These are phyloP conservation scores for Stentor roeselii DNA, from an alignment of 73 alveolate species.

Conservation along the genomic window DNA sequence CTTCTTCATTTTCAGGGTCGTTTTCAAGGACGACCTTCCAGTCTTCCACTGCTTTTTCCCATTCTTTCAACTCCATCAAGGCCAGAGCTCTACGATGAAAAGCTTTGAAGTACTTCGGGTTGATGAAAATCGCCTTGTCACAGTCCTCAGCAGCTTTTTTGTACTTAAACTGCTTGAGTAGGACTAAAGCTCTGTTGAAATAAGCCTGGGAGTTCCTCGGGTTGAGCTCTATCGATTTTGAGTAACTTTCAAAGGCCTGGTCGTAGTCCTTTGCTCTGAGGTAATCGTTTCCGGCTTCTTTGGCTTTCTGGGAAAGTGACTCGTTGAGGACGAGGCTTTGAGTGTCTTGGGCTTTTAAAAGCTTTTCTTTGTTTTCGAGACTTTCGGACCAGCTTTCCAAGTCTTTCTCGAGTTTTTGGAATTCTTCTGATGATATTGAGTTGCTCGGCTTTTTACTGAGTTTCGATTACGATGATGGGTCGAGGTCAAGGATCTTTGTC, in stretches of 20 bases:
- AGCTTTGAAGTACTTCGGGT: slow-evolving; percentile 44
- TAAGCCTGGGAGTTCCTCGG: slow-evolving; percentile 27
- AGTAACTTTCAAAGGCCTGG: slow-evolving; percentile 65
- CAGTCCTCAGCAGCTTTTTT: slow-evolving; percentile 52
- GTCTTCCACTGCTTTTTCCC: slow-evolving; percentile 75
- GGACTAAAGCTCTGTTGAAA: slow-evolving; percentile 52
- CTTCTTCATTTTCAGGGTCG: slow-evolving; percentile 69
- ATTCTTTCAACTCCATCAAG: slow-evolving; percentile 54
- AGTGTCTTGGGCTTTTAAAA: background rate
- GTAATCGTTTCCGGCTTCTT: slow-evolving; percentile 80
- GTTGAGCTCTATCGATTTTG: slow-evolving; percentile 57
- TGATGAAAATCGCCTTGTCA: slow-evolving; percentile 38
- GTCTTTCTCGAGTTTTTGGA: background rate
- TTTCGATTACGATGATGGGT: slow-evolving; percentile 33
- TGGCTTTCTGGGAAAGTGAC: slow-evolving; percentile 55
- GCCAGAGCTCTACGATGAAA: slow-evolving; percentile 84
- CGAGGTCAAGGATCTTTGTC: slow-evolving; percentile 40
- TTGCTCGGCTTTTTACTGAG: slow-evolving; percentile 8
- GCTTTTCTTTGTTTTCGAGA: background rate
- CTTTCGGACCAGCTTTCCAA: background rate
- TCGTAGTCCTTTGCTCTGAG: slow-evolving; percentile 62
- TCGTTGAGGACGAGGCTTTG: background rate
- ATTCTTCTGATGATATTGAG: background rate
- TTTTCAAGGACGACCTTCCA: slow-evolving; percentile 57
- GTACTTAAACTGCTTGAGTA: slow-evolving; percentile 29